phyloP scores from a whole-genome alignment of 2,329 filamentous ascomycete genomes.

The Ophiocordyceps sinensis region DNA sequence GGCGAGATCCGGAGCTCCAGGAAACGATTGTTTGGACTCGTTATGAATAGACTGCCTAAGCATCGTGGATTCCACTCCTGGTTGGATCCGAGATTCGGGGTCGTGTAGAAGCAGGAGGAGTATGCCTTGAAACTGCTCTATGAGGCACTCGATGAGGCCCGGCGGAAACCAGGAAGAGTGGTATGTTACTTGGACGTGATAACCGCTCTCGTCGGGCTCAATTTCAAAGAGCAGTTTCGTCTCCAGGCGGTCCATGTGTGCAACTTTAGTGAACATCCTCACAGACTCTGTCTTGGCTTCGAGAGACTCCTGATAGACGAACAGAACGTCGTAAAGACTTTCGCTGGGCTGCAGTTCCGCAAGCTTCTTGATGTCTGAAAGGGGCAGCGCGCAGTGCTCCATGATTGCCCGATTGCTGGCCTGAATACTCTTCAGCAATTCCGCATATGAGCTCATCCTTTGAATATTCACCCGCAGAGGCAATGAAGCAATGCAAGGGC shows the following conservation, averaged over 20 bases:
- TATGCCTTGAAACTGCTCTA: slow-evolving; percentile 46
- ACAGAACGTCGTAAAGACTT: slow-evolving; percentile 59
- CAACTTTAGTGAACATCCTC: slow-evolving; percentile 34
- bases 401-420: slow-evolving; percentile 50
- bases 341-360: slow-evolving; percentile 39
- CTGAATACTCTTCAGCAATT: slow-evolving; percentile 52
- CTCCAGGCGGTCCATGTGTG: slow-evolving; percentile 58
- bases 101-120: slow-evolving; percentile 16
- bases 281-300: slow-evolving; percentile 12
- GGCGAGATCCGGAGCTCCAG: slow-evolving; percentile 28
- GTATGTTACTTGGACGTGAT: slow-evolving; percentile 31
- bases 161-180: slow-evolving; percentile 33
- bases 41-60: slow-evolving; percentile 35
- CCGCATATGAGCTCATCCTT: slow-evolving; percentile 33
- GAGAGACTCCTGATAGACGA: slow-evolving; percentile 73
- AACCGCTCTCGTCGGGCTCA: slow-evolving; percentile 39
- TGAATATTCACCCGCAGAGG: slow-evolving; percentile 53
- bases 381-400: slow-evolving; percentile 45
- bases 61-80: slow-evolving; percentile 11
- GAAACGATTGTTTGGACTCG: slow-evolving; percentile 15
- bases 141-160: slow-evolving; percentile 39
- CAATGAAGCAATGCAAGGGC: slow-evolving; percentile 65
- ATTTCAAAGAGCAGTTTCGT: slow-evolving; percentile 65
- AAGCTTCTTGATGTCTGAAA: slow-evolving; percentile 54
- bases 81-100: slow-evolving; percentile 6